Conservation (phyloP, 73 alveolate genomes). For the Blepharisma japonicum region DNA sequence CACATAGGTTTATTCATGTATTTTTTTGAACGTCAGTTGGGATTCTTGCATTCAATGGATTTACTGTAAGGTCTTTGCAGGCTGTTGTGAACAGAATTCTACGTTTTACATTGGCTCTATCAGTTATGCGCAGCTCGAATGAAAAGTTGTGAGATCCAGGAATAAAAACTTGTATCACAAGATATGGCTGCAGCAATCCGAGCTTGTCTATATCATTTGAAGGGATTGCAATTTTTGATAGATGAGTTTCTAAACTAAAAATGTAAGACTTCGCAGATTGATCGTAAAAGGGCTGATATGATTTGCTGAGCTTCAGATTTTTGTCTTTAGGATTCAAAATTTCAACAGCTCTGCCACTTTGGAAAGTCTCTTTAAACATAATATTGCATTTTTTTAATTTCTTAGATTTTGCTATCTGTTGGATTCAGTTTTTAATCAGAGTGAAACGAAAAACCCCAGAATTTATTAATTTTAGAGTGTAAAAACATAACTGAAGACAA, state of each 20-base stretch:
- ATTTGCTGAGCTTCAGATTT: not conserved
- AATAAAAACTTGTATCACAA: not conserved
- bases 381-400: too few species aligned
- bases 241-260: conserved; percentile 3
- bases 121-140: conserved; percentile 5
- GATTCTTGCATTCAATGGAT: conserved; percentile 25
- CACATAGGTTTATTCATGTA: not conserved
- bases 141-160: not conserved
- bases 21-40: not conserved
- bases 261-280: not conserved
- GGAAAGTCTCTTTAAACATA: not conserved
- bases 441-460: too few species aligned
- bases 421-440: too few species aligned
- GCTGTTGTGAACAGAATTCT: not conserved
- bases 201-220: not conserved
- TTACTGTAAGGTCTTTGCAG: not conserved
- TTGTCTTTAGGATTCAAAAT: not conserved
- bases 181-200: not conserved
- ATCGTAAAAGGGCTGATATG: not conserved
- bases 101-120: not conserved
- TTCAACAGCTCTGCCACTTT: not conserved
- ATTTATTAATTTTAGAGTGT: too few species aligned
- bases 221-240: not conserved
- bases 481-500: too few species aligned
- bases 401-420: too few species aligned